Evolutionary conservation across 2,329 filamentous ascomycete species (phyloP), one percentile per base, ranked within the genome.

Genomic region (Xylariaceae sp.): DNA sequence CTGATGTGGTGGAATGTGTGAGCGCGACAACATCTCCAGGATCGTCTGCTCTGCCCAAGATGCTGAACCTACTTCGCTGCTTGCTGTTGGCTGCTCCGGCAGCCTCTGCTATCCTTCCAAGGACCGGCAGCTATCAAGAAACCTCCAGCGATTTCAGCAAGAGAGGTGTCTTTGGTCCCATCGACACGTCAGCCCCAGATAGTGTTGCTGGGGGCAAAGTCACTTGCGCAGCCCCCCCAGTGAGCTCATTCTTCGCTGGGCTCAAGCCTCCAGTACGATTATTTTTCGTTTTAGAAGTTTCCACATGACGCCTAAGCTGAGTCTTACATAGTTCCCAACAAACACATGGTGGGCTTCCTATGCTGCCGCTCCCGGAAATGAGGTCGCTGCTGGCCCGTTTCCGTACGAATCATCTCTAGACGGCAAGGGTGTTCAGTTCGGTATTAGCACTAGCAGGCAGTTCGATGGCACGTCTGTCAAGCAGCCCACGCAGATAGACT

Each of bases 401-500:
- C 50, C 50, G 17, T 53, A 53, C 19, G 50, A 53, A 33, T 53
- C 50, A 16, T 46, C 33, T 21, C 16, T 53, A 1, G 34, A 46
- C 14, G 19, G 3, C 41, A 31, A 24, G 14, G 50, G 50, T 39
- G 8, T 53, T 40, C 40, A 9, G 19, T 53, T 53, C 21, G 50
- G 50, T 39, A 31, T 53, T 11, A 53, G 50, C 40, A 46, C n/a
- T 9, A 7, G 33, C 23, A 31, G 50, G 9, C 40, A 53, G 19
- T 53, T 53, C 19, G 50, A 53, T 46, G 50, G 50, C 12, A 47
- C 41, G 5, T 53, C 50, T 17, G 23, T 53, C 41, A 53, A 53
- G 50, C 50, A 53, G 26, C 50, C 50, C 16, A 53, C 50, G 31
- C 50, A 53, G 41, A 53, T 53, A 28, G 50, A 53, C 34, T 46